Evolutionary conservation across 164 flowering plant genomes (phyloP).

Genomic region (Cinnamomum micranthum): DNA sequence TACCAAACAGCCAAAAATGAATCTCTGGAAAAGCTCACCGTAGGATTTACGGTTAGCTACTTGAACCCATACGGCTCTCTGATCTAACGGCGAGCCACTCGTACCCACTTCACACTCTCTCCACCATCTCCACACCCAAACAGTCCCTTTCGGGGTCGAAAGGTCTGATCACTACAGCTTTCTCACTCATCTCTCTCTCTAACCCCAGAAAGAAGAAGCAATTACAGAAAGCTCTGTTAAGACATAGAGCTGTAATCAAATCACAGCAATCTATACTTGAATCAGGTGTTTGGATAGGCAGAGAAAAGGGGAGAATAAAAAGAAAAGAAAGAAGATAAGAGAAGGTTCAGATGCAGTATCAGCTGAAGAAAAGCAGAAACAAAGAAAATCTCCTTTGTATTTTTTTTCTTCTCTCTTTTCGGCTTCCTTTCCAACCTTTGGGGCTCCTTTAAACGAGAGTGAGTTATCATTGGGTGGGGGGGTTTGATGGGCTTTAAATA

Average conservation of each 20-base stretch:
- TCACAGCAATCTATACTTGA: too few relatives aligned
- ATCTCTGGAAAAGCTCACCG: too few relatives aligned
- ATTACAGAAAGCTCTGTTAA: too few relatives aligned
- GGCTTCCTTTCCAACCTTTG: background rate
- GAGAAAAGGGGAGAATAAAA: background rate
- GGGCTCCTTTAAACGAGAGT: background rate
- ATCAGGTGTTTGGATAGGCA: too few relatives aligned
- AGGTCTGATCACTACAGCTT: conserved; percentile 52
- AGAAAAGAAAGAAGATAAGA: background rate
- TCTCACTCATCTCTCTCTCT: background rate
- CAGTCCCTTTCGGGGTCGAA: conserved; percentile 53
- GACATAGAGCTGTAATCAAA: too few relatives aligned
- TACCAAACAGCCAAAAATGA: too few relatives aligned
- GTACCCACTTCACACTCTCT: conserved; percentile 85
- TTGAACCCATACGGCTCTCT: too few relatives aligned
- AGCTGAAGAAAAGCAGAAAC: background rate
- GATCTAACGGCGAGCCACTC: conserved; percentile 20
- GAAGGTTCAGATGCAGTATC: background rate
- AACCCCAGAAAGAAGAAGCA: background rate
- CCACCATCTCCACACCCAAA: conserved; percentile 56
- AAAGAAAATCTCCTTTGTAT: too few relatives aligned
- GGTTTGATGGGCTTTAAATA: background rate
- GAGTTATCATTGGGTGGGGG: background rate
- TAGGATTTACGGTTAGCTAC: too few relatives aligned
- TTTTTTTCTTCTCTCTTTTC: background rate